Evolutionary conservation across 495 filamentous ascomycete species (phyloP).

Genomic region (Aspergillus sclerotioniger): DNA sequence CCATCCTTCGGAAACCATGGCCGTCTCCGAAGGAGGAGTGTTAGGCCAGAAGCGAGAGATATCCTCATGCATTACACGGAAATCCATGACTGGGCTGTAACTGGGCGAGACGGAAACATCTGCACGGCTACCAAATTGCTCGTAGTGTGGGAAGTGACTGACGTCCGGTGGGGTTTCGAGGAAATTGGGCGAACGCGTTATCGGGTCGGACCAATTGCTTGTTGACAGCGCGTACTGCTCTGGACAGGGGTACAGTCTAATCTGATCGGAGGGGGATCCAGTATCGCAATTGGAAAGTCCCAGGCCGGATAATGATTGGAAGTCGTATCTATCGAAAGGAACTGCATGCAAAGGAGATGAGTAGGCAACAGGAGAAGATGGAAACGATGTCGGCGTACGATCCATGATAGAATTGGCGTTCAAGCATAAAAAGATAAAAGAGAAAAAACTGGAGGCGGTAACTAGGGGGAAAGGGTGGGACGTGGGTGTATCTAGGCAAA

Average conservation of each 20-base stretch:
- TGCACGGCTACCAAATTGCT: slow-evolving; percentile 17
- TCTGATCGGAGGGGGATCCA: slow-evolving; percentile 16
- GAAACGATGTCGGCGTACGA: slow-evolving; percentile 12
- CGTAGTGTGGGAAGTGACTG: slow-evolving; percentile 23
- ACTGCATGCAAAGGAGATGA: slow-evolving; percentile 21
- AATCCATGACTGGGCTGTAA: slow-evolving; percentile 24
- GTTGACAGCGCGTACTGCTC: slow-evolving; percentile 16
- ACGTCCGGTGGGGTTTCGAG: slow-evolving; percentile 21
- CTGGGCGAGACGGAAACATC: slow-evolving; percentile 25
- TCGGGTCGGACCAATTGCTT: slow-evolving; percentile 20
- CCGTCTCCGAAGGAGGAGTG: slow-evolving; percentile 21
- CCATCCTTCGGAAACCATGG: slow-evolving; percentile 14
- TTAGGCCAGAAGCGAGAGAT: slow-evolving; percentile 23
- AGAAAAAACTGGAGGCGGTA: not conserved
- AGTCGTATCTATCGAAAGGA: slow-evolving; percentile 14
- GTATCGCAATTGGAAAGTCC: slow-evolving; percentile 34
- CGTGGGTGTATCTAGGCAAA: not conserved
- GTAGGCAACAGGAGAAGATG: slow-evolving; percentile 16
- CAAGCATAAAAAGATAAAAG: not conserved
- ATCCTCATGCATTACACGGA: slow-evolving; percentile 10
- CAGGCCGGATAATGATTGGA: slow-evolving; percentile 24
- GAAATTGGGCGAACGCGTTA: slow-evolving; percentile 16
- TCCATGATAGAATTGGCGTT: slow-evolving; percentile 17
- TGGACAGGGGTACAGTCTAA: slow-evolving; percentile 13
- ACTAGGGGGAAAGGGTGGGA: not conserved